Base-by-base conservation (phyloP, 768 basidiomycete species). In the Ramaria rubella region DNA sequence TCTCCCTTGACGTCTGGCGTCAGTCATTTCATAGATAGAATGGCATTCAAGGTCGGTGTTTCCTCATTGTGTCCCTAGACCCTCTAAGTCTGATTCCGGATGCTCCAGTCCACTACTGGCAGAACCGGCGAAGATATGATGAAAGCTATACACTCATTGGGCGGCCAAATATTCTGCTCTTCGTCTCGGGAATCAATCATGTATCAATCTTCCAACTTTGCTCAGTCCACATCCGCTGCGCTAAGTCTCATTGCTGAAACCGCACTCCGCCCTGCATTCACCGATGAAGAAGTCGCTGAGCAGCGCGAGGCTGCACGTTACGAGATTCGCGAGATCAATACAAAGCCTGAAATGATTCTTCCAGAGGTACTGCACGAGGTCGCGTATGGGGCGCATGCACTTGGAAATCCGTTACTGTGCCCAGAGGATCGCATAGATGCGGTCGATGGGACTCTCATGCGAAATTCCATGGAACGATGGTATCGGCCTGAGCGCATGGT, bases 121-220 rank as follows among this genome's bases (percentile, higher is more conserved):
- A 81, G 87, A 55, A 79, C 87, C 1, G 82, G 83, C 49, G 83
- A 81, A 21, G 79, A 88, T 60, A 94, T 97, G 87, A 80, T 85
- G 4, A 73, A 75, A 3, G 86, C 87, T 36, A 86, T 95, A 64
- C 85, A 92, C 67, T 77, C 78, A 3, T 78, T 95, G 31, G 94
- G 95, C 38, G 92, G 93, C 15, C 92, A 95, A 72, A 93, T 98
- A 58, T 77, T 87, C 70, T 93, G 89, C 66, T 86, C 92, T 17
- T 90, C 92, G 17, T 87, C 92, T 2, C 79, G 96, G 45, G 96
- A 99, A 69, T 81, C 91, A 21, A 93, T 97, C 66, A 91, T 96
- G 88, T 99, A 98, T 68, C 96, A 98, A 71, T 95, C 95, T 11
- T 91, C 93, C 36, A 88, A 95, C 68, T 94, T 94, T 66, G 84